A percentile compares a stretch with the other conserved stretches of the same genome.
These are phyloP conservation scores for Nakataea oryzae DNA, from an alignment of 2,329 filamentous ascomycete genomes.

Conservation along the genomic window DNA sequence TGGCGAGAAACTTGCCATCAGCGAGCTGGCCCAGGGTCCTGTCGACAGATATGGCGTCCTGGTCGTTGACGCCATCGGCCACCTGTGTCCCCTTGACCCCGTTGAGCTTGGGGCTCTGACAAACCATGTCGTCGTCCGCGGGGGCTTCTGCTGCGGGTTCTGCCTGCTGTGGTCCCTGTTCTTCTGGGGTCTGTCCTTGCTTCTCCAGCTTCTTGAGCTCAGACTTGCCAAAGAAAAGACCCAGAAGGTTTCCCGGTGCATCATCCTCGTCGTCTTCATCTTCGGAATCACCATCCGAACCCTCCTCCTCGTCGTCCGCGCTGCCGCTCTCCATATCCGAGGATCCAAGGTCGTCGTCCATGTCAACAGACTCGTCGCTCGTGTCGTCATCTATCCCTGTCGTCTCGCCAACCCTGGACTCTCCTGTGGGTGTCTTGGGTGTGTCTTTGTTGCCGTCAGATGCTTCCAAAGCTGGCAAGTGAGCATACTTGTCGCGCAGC, in stretches of 20 bases:
- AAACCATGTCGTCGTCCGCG: neutral
- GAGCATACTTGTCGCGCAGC: constrained; percentile 56
- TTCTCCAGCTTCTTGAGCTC: constrained; percentile 43
- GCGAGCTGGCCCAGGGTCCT: neutral
- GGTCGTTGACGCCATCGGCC: neutral
- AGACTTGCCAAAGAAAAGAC: constrained; percentile 48
- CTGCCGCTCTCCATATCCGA: constrained; percentile 40
- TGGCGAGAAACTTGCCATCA: neutral
- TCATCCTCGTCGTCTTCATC: constrained; percentile 28
- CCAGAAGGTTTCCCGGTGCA: constrained; percentile 32
- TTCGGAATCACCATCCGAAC: constrained; percentile 31
- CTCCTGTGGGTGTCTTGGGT: neutral
- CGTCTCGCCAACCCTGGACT: neutral
- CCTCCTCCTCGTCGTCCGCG: constrained; percentile 30
- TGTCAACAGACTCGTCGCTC: constrained; percentile 56
- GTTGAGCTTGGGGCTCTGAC: neutral
- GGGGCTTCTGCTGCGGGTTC: constrained; percentile 11
- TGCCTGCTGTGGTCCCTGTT: constrained; percentile 22
- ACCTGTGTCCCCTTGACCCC: neutral
- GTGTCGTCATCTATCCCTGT: constrained; percentile 31
- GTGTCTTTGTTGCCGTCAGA: constrained; percentile 12
- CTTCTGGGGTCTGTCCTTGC: constrained; percentile 18
- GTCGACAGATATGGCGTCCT: neutral
- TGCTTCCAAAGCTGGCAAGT: constrained; percentile 40
- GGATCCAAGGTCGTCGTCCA: constrained; percentile 56